Evolutionary conservation across 306 rosid species (phyloP), one percentile per base, ranked within the genome.

Genomic region (Biancaea sappan): DNA sequence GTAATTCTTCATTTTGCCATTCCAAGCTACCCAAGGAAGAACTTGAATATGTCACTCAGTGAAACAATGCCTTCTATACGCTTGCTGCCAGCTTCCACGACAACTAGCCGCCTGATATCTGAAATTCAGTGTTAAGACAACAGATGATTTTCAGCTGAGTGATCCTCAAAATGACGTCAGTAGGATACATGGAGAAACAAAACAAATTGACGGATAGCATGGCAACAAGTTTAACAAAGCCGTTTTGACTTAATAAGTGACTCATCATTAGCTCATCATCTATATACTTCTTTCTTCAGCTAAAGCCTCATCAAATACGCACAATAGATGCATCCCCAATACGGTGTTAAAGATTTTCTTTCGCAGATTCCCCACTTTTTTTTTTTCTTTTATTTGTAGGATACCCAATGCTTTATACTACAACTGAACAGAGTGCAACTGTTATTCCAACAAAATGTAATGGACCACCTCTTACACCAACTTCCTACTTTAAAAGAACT

Each of bases 61-160:
- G 99, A 83, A 80, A 95, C 76, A 35, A 95, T 82, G 82, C 99
- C 99, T 84, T 92, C 97, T 31, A 95, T 94, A 0, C 97, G 92
- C 88, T 92, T 95, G 83, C 98, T 92, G 57, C 99, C 99, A 28
- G 99, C 99, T 84, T 95, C 99, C 80, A 95, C 99, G 22, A 95
- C 86, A 13, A 92, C 86, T 47, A 95, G 88, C 77, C 99, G 89
- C 73, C 99, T 80, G 50, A 95, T 89, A 53, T 98, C 99, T 94
- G 88, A 65, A 60, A 76, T 71, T 32, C 80, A 75, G 5, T 8
- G 50, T 73, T 51, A 48, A 56, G 25, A 70, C 13, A 5, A 21
- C 63, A 26, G 62, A 60, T 35, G 38, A 41, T 61, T 65, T 50
- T 47, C 34, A 32, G 46, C 52, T n/a, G 26, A 34, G 19, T 34